Percentiles rank a stretch among this genome's conserved stretches.
phyloP scores from a whole-genome alignment of 345 rosid species.

The Linum trigynum region DNA sequence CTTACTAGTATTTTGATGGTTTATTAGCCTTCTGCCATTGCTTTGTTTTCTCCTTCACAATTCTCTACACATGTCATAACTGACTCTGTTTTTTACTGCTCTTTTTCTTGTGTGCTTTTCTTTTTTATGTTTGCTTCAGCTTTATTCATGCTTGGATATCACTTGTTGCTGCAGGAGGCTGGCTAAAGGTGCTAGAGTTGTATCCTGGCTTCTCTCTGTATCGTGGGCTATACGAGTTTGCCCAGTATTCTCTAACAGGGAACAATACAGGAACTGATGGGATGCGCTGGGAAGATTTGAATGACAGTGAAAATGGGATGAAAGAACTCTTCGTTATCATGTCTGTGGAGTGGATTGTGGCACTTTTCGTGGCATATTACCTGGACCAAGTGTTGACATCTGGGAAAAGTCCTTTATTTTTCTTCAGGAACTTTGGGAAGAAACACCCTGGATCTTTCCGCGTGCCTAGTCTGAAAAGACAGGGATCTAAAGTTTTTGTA shows the following conservation, averaged over 20 bases:
- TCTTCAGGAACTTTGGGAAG: conserved; percentile 35
- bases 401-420: conserved; percentile 42
- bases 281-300: conserved; percentile 60
- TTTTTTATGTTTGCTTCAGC: conserved; percentile 1
- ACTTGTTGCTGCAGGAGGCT: conserved; percentile 40
- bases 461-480: conserved; percentile 50
- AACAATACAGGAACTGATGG: conserved; percentile 48
- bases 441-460: conserved; percentile 25
- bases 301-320: conserved; percentile 52
- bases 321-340: conserved; percentile 51
- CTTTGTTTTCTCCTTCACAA: neutral
- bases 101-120: neutral
- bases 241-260: conserved; percentile 42
- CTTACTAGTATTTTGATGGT: neutral
- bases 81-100: neutral
- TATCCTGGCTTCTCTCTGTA: conserved; percentile 77
- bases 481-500: conserved; percentile 49
- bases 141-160: conserved; percentile 1
- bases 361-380: conserved; percentile 58
- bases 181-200: conserved; percentile 63
- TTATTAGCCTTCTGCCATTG: neutral
- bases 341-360: conserved; percentile 56
- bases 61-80: neutral
- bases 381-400: conserved; percentile 51
- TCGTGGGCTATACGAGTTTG: conserved; percentile 83